Evolutionary conservation across 2,329 filamentous ascomycete genomes (phyloP).

Genomic region (Fusarium sterilihyphosum): DNA sequence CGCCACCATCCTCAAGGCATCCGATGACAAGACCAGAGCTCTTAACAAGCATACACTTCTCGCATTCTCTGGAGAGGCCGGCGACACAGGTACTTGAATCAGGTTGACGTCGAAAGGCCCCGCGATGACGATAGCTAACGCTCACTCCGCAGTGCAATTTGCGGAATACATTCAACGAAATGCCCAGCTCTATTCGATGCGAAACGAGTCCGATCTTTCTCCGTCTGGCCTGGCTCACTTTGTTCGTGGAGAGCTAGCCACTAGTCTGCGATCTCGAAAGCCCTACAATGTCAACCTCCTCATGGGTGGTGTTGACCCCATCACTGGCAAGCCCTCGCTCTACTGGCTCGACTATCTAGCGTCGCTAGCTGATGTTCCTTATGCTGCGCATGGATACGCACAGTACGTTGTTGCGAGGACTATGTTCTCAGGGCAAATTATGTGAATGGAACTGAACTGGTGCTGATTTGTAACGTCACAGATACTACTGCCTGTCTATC

Average conservation of each 20-base stretch:
- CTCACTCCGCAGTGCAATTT: slow-evolving; percentile 81
- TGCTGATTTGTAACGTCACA: slow-evolving; percentile 49
- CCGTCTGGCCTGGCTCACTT: slow-evolving; percentile 91
- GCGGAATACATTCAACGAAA: slow-evolving; percentile 99
- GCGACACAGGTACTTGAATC: slow-evolving; percentile 78
- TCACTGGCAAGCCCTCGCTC: slow-evolving; percentile 87
- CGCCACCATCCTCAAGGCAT: slow-evolving; percentile 92
- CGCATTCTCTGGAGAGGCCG: slow-evolving; percentile 95
- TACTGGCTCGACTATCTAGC: slow-evolving; percentile 99
- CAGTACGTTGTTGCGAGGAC: slow-evolving; percentile 70
- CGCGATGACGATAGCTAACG: slow-evolving; percentile 37
- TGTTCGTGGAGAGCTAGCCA: slow-evolving; percentile 91
- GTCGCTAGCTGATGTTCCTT: slow-evolving; percentile 85
- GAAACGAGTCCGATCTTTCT: slow-evolving; percentile 91
- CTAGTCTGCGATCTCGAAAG: slow-evolving; percentile 87
- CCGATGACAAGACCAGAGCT: slow-evolving; percentile 94
- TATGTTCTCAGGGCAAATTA: not conserved
- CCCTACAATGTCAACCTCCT: slow-evolving; percentile 98
- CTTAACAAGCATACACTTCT: slow-evolving; percentile 95
- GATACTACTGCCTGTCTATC: slow-evolving; percentile 97
- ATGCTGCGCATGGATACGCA: slow-evolving; percentile 97
- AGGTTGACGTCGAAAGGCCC: not conserved
- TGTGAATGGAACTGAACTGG: not conserved
- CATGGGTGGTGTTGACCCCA: slow-evolving; percentile 91
- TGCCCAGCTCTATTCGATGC: slow-evolving; percentile 97